Evolutionary conservation across 1,139 yeast species (phyloP), one percentile per base, ranked within the genome.

Genomic region (Yamadazyma sp.): DNA sequence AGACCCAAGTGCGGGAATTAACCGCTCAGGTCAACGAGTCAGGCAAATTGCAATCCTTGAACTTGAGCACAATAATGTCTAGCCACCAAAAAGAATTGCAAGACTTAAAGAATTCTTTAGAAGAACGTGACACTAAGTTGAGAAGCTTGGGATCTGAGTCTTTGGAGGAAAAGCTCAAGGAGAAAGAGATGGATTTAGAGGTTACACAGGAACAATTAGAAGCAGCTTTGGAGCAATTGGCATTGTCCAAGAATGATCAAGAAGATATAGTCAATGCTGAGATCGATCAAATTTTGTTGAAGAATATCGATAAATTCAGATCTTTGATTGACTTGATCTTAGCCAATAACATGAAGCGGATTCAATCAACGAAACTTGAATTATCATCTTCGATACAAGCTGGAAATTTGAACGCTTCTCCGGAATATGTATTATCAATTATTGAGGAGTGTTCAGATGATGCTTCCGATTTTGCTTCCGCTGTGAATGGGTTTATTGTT

Each of bases 151-250:
- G 59, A 9, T 42, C 57, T 1, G 46, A 48, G n/a, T 61, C 61
- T 7, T 61, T 79, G 37, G 74, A 77, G 48, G 66, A 67, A 1
- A 64, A 67, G 44, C 65, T 86, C 45, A 74, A 66, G 45, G 90
- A 82, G 41, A 84, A 81, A 54, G 94, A 86, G 42, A 82, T 84
- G 40, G 96, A 87, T 54, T 64, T 86, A 40, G 95, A 85, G 56
- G 84, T 86, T 46, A 76, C 86, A 27, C 88, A 82, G 51, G 90
- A 84, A 57, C 81, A 88, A 1, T 78, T 86, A 75, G 95, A 86
- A 46, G 78, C 78, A 45, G 86, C 94, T 1, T 67, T 86, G 36
- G 64, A 64, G 35, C 84, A 80, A 51, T 61, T 82, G 39, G 80
- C 82, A 1, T 72, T 73, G 18, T 63, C 81, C 27, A 83, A 78